A percentile compares a stretch with the other conserved stretches of the same genome.
These are phyloP conservation scores for Ustilago esculenta DNA, from an alignment of 1,284 basidiomycete species.

Conservation along the genomic window DNA sequence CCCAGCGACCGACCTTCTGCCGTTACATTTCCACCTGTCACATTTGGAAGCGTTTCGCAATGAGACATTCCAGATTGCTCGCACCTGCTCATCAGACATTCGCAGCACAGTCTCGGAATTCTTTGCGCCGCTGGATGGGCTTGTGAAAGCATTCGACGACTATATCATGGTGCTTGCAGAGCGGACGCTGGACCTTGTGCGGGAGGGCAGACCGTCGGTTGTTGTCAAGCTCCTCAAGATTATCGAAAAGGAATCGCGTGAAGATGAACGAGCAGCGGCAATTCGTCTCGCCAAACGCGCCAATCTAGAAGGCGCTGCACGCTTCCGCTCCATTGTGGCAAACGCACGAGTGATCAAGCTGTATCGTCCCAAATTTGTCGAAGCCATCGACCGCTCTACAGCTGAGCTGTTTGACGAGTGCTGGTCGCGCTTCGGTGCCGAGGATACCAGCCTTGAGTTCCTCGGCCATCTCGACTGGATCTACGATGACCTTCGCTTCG, in stretches of 20 bases:
- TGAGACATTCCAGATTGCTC: constrained; percentile 62
- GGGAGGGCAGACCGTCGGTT: constrained; percentile 81
- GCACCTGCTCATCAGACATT: constrained; percentile 75
- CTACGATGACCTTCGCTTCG: constrained; percentile 90
- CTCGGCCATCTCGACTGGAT: constrained; percentile 86
- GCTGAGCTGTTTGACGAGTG: constrained; percentile 78
- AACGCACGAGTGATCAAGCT: constrained; percentile 90
- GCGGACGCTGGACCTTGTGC: constrained; percentile 78
- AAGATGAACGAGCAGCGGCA: constrained; percentile 96
- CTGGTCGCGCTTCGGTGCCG: constrained; percentile 72
- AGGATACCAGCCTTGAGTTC: constrained; percentile 77
- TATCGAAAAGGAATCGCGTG: constrained; percentile 87
- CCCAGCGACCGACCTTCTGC: constrained; percentile 84
- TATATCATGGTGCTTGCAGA: constrained; percentile 83
- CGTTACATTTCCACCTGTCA: constrained; percentile 87
- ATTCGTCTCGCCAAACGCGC: constrained; percentile 94
- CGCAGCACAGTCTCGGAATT: constrained; percentile 77
- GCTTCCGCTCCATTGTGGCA: constrained; percentile 58
- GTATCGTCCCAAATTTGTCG: constrained; percentile 89
- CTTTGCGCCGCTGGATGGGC: constrained; percentile 86
- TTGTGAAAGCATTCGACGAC: constrained; percentile 84
- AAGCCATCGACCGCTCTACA: constrained; percentile 81
- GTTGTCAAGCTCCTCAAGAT: constrained; percentile 93
- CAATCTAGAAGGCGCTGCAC: constrained; percentile 70
- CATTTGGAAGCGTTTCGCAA: constrained; percentile 93